phyloP scores from a whole-genome alignment of 768 basidiomycete genomes.

The Leccinum aurantiacum region DNA sequence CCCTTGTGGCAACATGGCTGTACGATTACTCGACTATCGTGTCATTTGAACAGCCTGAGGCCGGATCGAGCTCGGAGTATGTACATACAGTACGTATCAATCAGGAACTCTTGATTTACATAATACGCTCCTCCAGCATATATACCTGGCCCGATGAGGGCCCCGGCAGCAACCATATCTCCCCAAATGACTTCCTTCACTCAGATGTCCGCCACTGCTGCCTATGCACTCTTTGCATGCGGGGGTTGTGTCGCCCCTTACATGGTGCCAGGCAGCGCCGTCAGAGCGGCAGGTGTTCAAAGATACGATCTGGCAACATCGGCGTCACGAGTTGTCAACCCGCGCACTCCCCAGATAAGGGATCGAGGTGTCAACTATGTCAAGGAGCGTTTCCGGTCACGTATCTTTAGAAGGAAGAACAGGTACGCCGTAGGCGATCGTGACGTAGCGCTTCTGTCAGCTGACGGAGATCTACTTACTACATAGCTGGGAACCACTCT shows the following conservation, averaged over 20 bases:
- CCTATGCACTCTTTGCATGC: constrained; percentile 1
- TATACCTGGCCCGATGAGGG: background rate
- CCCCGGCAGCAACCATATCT: no score
- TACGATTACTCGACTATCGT: background rate
- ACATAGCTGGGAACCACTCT: background rate
- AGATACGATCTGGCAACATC: background rate
- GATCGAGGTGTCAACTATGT: background rate
- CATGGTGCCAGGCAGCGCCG: background rate
- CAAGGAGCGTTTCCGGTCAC: background rate
- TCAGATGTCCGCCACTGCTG: background rate
- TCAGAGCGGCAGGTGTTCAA: background rate
- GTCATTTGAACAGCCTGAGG: no score
- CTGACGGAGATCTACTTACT: background rate
- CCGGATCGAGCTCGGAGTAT: background rate
- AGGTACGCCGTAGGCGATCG: background rate
- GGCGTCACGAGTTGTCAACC: background rate
- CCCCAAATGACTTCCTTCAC: background rate
- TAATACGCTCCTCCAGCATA: background rate
- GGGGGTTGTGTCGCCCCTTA: constrained; percentile 2
- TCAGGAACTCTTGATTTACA: background rate
- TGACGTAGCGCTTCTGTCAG: background rate
- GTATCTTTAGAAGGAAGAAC: background rate
- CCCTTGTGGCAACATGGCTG: background rate
- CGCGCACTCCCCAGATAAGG: background rate
- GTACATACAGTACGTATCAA: background rate